Evolutionary conservation across 768 basidiomycete species (phyloP), one percentile per base, ranked within the genome.

Genomic region (Macrocybe gigantea): DNA sequence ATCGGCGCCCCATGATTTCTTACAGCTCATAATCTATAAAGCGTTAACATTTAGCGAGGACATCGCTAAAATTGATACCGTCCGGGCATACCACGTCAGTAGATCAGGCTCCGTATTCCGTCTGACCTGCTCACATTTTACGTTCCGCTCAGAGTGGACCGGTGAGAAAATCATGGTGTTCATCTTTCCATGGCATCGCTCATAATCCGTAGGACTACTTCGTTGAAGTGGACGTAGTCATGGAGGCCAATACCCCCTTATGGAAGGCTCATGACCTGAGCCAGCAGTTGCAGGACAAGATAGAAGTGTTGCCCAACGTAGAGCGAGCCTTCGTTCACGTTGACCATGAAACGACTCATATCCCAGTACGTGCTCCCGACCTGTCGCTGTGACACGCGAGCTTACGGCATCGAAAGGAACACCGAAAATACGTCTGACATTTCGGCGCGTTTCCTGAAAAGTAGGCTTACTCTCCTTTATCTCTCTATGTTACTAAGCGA

Each of bases 321-420:
- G 93, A 89, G 53, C 74, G 93, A 34, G 93, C 93, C 34, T 96
- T 94, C 63, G 92, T 96, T 22, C 93, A 96, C 60, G 90, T 95
- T 49, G 93, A 96, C 66, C 86, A 95, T 58, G 93, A 95, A 67
- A 85, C 87, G 5, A 85, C 83, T n/a, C 93, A 94, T 66, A 58
- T 70, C 11, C 77, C 76, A 37, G 76, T 74, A 56, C 22, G 72
- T 58, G 32, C 22, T 44, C 15, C 38, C 33, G 22, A 15, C 22
- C 48, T 37, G 11, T 51, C 40, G 14, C 14, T 14, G 8, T 36
- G n/a, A 29, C 32, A 41, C 43, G 22, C 22, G 22, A 22, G 22
- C 22, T 22, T 22, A 38, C n/a, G 40, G 48, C 33, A 48, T 33
- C 22, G 39, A 47, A 38, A 77, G 77, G 77, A 78, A 65, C 77